Percentiles rank a stretch among this genome's conserved stretches.
These are phyloP conservation scores for Colletotrichum siamense DNA, from an alignment of 2,329 filamentous ascomycete species.

Conservation along the genomic window DNA sequence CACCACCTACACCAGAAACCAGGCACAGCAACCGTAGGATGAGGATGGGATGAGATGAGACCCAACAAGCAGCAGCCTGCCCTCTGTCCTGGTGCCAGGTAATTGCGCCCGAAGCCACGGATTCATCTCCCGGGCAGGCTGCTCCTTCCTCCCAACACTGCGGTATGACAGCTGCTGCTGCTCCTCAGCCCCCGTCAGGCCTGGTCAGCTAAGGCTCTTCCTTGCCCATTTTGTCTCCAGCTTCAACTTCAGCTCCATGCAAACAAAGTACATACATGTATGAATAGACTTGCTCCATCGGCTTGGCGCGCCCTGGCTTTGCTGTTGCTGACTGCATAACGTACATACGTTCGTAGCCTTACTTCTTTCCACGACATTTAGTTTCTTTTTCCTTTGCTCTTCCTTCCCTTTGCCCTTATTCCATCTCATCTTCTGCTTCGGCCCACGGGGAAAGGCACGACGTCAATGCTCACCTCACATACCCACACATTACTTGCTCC, in stretches of 20 bases:
- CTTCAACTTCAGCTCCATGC: neutral
- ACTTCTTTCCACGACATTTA: neutral
- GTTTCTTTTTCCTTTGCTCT: neutral
- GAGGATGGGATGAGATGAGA: neutral
- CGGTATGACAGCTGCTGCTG: neutral
- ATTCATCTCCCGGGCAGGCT: neutral
- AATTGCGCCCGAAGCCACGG: conserved; percentile 7
- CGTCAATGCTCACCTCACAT: neutral
- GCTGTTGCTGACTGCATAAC: neutral
- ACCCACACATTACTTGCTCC: neutral
- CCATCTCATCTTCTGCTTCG: neutral
- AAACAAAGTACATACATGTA: neutral
- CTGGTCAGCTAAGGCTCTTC: neutral
- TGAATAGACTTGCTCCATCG: neutral
- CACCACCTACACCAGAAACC: neutral
- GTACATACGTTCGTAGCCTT: neutral
- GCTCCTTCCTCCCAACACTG: neutral
- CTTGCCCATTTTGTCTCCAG: neutral
- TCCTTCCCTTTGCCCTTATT: neutral
- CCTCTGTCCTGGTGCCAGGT: neutral
- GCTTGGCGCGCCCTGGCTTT: neutral
- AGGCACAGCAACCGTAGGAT: neutral
- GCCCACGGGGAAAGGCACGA: neutral
- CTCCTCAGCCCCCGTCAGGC: neutral
- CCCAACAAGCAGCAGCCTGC: neutral